A percentile compares a stretch with the other conserved stretches of the same genome.
Conservation (phyloP, 2,329 filamentous ascomycete species). For the Apiospora koreana region DNA sequence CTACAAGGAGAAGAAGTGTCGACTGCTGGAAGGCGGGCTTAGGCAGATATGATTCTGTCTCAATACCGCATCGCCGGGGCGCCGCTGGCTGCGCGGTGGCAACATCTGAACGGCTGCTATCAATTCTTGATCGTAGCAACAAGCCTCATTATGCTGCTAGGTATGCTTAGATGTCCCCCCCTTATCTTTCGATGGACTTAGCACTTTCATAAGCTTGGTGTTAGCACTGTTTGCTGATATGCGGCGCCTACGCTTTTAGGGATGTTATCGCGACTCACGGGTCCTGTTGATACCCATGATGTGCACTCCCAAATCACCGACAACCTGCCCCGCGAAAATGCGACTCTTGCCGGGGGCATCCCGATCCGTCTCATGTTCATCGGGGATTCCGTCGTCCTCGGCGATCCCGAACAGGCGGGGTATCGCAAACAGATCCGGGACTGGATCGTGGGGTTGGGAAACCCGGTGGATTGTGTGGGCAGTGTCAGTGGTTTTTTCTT, state of each 20-base stretch:
- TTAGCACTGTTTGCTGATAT: background rate
- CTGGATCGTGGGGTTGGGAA: constrained; percentile 23
- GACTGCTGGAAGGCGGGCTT: background rate
- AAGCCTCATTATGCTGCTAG: background rate
- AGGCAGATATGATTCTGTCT: background rate
- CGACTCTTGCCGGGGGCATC: constrained; percentile 18
- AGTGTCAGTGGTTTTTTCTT: constrained; percentile 15
- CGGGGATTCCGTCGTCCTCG: constrained; percentile 23
- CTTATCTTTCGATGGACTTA: background rate
- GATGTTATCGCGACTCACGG: background rate
- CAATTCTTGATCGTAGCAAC: background rate
- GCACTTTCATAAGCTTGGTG: background rate
- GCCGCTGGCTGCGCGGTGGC: background rate
- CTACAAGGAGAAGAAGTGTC: background rate
- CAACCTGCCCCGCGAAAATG: background rate
- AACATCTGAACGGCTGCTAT: background rate
- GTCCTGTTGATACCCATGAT: background rate
- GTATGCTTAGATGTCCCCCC: background rate
- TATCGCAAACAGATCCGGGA: constrained; percentile 23
- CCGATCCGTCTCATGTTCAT: constrained; percentile 25
- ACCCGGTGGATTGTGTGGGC: constrained; percentile 23
- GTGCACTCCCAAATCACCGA: background rate
- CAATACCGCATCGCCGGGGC: background rate
- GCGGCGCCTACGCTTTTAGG: background rate
- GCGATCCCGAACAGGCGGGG: constrained; percentile 18